A percentile compares a stretch with the other conserved stretches of the same genome.
phyloP scores from a whole-genome alignment of 1,139 yeast genomes.

The Candida sojae region DNA sequence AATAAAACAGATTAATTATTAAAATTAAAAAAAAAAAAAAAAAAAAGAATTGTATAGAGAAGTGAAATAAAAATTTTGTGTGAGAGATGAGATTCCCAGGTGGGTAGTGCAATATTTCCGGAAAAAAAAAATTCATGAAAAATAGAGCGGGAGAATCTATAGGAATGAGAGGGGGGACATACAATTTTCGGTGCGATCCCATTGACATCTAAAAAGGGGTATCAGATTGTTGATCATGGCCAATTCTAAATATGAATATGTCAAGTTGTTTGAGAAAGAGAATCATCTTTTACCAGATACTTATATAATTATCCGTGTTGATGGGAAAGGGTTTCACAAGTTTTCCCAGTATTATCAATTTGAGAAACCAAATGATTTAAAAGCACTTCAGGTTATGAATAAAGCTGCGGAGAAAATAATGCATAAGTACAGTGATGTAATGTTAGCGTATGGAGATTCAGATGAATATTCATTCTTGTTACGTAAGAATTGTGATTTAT shows the following conservation, averaged over 20 bases:
- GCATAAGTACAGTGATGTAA: conserved; percentile 65
- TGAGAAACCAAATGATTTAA: conserved; percentile 80
- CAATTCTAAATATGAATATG: conserved; percentile 82
- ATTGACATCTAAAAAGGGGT: too few species aligned
- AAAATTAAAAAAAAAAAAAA: background rate
- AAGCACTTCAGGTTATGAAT: conserved; percentile 82
- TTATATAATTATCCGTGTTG: conserved; percentile 81
- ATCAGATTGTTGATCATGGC: conserved; percentile 50
- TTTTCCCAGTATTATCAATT: conserved; percentile 75
- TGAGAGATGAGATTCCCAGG: conserved; percentile 9
- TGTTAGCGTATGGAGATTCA: conserved; percentile 89
- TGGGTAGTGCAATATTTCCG: conserved; percentile 3
- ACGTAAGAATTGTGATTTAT: conserved; percentile 59
- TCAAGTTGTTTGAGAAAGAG: conserved; percentile 76
- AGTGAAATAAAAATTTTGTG: conserved; percentile 5
- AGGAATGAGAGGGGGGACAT: background rate
- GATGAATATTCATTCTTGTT: conserved; percentile 91
- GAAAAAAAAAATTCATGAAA: background rate
- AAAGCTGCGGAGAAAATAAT: conserved; percentile 70
- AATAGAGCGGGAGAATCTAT: background rate
- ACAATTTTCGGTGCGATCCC: too few species aligned
- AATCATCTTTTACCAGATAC: conserved; percentile 75
- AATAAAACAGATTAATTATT: too few species aligned
- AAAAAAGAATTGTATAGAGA: background rate
- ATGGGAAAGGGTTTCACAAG: conserved; percentile 92